A percentile compares a stretch with the other conserved stretches of the same genome.
phyloP scores from a whole-genome alignment of 2,329 filamentous ascomycete genomes.

The Apiospora phragmitis region DNA sequence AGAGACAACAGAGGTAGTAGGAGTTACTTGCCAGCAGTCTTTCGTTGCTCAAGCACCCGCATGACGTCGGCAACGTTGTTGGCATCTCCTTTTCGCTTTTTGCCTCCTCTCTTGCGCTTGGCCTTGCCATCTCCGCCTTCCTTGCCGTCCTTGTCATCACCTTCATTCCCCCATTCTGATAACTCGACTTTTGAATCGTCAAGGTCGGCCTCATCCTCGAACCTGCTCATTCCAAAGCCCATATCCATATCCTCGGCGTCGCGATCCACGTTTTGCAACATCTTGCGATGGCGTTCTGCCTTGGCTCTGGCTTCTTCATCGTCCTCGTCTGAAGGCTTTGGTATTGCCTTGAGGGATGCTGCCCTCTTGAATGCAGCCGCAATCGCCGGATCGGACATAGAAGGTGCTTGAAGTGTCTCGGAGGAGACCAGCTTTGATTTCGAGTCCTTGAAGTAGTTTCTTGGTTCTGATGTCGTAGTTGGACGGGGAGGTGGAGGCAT shows the following conservation, averaged over 20 bases:
- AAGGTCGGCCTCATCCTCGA: constrained; percentile 85
- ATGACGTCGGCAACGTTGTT: constrained; percentile 82
- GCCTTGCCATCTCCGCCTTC: constrained; percentile 44
- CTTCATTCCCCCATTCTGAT: constrained; percentile 60
- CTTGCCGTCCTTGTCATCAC: constrained; percentile 49
- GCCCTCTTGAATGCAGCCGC: constrained; percentile 86
- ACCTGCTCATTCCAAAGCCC: constrained; percentile 86
- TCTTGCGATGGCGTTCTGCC: constrained; percentile 69
- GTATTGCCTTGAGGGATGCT: constrained; percentile 58
- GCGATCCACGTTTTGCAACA: constrained; percentile 72
- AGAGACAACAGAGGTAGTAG: neutral
- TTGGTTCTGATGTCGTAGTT: constrained; percentile 34
- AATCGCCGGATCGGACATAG: constrained; percentile 73
- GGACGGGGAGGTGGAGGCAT: constrained; percentile 51
- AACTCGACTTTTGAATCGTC: constrained; percentile 68
- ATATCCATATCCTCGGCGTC: constrained; percentile 92
- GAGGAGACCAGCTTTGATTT: constrained; percentile 56
- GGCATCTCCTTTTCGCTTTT: constrained; percentile 76
- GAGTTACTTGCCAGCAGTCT: constrained; percentile 31
- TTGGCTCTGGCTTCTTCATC: constrained; percentile 52
- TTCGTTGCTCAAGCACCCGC: constrained; percentile 68
- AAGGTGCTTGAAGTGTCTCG: constrained; percentile 50
- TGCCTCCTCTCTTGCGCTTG: constrained; percentile 69
- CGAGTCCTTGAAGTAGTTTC: constrained; percentile 65
- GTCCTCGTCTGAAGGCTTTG: constrained; percentile 37